A percentile compares a stretch with the other conserved stretches of the same genome.
Conservation (phyloP, 805 yeast genomes). For the Wickerhamomyces mucosus region DNA sequence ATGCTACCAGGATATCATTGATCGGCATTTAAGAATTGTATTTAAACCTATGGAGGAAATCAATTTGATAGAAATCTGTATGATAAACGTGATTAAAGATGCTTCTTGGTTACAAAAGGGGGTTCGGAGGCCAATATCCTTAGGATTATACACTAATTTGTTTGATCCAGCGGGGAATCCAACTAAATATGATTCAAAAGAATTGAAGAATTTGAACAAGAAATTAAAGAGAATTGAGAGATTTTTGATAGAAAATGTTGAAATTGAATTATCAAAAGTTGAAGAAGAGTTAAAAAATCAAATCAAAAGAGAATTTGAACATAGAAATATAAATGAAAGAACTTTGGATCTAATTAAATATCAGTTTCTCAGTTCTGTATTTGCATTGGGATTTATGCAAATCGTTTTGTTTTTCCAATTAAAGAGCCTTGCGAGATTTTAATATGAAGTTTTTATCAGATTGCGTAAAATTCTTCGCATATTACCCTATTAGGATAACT, state of each 20-base stretch:
- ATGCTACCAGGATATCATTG: constrained; percentile 7
- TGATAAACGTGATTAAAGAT: constrained; percentile 22
- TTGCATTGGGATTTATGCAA: too few relatives aligned
- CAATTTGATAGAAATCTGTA: constrained; percentile 18
- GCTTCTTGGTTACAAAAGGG: constrained; percentile 26
- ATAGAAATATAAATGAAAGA: constrained; percentile 15
- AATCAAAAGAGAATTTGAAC: constrained; percentile 8
- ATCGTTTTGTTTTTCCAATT: too few relatives aligned
- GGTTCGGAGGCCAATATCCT: too few relatives aligned
- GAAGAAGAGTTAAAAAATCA: constrained; percentile 3
- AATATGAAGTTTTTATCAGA: too few relatives aligned
- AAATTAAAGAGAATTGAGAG: background rate
- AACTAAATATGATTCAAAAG: constrained; percentile 5
- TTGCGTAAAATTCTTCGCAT: too few relatives aligned
- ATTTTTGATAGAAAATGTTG: constrained; percentile 1
- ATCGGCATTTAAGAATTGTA: constrained; percentile 4
- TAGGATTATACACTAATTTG: too few relatives aligned
- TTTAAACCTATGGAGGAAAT: constrained; percentile 7
- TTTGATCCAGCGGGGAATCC: too few relatives aligned
- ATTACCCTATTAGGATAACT: too few relatives aligned
- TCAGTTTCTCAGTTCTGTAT: too few relatives aligned
- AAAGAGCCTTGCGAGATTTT: too few relatives aligned
- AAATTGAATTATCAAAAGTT: background rate
- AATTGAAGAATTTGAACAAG: background rate
- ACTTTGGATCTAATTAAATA: constrained; percentile 6